phyloP scores from a whole-genome alignment of 2,329 filamentous ascomycete genomes.

The Cladophialophora carrionii region DNA sequence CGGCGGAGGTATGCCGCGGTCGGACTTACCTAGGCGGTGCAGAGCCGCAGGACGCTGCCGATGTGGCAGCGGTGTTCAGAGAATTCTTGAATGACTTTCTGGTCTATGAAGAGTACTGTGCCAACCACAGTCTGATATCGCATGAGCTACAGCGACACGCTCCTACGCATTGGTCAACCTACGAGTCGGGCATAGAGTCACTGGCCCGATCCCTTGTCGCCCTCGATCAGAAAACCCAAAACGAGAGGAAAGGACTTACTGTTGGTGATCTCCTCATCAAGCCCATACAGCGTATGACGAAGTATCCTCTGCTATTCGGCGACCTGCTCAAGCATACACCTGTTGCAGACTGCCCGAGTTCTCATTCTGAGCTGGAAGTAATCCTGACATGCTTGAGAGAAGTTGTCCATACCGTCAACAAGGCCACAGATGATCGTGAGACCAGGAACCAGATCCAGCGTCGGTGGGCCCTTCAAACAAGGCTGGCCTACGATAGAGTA shows the following conservation, averaged over 20 bases:
- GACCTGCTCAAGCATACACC: slow-evolving; percentile 83
- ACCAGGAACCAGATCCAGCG: slow-evolving; percentile 73
- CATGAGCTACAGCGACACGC: slow-evolving; percentile 72
- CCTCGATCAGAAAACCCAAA: slow-evolving; percentile 64
- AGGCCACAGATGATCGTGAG: slow-evolving; percentile 74
- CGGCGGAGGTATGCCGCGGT: slow-evolving; percentile 22
- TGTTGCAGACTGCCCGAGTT: slow-evolving; percentile 79
- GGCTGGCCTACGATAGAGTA: slow-evolving; percentile 72
- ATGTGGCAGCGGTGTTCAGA: slow-evolving; percentile 59
- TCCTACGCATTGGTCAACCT: slow-evolving; percentile 73
- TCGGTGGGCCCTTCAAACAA: slow-evolving; percentile 82
- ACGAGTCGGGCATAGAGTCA: slow-evolving; percentile 83
- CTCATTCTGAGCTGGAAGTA: slow-evolving; percentile 77
- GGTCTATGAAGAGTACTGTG: slow-evolving; percentile 87
- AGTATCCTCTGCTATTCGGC: slow-evolving; percentile 83
- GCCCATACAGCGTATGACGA: slow-evolving; percentile 91
- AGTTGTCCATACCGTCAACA: slow-evolving; percentile 78
- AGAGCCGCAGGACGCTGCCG: slow-evolving; percentile 57
- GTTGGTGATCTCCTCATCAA: slow-evolving; percentile 89
- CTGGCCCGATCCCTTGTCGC: slow-evolving; percentile 75
- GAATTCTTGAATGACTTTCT: slow-evolving; percentile 78
- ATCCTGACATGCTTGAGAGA: slow-evolving; percentile 72
- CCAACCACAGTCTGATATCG: slow-evolving; percentile 83
- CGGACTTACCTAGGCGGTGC: slow-evolving; percentile 41
- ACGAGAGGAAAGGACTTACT: slow-evolving; percentile 74